These are phyloP conservation scores for Pseudocercospora fuligena DNA, from an alignment of 2,329 filamentous ascomycete species.

Conservation along the genomic window DNA sequence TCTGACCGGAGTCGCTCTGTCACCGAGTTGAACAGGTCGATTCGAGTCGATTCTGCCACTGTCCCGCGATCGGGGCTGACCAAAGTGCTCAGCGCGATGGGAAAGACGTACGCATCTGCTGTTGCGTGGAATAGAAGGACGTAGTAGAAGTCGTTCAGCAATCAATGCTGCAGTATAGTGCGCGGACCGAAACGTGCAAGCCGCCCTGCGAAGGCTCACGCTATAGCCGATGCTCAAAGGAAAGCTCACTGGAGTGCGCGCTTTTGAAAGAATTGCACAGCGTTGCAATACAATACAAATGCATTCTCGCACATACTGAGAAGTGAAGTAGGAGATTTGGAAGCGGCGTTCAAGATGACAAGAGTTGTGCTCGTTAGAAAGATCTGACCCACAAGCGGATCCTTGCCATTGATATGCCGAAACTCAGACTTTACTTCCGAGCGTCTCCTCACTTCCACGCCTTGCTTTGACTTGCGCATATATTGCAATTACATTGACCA, in stretches of 20 bases:
- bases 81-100: neutral
- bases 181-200: neutral
- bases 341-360: neutral
- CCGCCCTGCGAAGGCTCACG: neutral
- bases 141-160: neutral
- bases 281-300: neutral
- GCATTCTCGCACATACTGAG: neutral
- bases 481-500: neutral
- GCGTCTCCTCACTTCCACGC: neutral
- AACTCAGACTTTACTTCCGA: neutral
- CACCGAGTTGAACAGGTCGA: neutral
- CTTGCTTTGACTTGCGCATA: neutral
- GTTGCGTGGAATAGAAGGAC: neutral
- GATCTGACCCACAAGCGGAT: neutral
- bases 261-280: neutral
- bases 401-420: neutral
- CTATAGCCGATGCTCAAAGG: neutral
- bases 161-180: neutral
- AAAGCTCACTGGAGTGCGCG: neutral
- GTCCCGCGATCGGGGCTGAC: neutral
- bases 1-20: neutral
- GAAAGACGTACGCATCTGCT: neutral
- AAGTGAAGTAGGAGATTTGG: neutral
- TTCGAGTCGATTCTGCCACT: neutral
- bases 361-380: neutral